A percentile compares a stretch with the other conserved stretches of the same genome.
Conservation (phyloP, 345 rosid species). For the Kandelia obovata region DNA sequence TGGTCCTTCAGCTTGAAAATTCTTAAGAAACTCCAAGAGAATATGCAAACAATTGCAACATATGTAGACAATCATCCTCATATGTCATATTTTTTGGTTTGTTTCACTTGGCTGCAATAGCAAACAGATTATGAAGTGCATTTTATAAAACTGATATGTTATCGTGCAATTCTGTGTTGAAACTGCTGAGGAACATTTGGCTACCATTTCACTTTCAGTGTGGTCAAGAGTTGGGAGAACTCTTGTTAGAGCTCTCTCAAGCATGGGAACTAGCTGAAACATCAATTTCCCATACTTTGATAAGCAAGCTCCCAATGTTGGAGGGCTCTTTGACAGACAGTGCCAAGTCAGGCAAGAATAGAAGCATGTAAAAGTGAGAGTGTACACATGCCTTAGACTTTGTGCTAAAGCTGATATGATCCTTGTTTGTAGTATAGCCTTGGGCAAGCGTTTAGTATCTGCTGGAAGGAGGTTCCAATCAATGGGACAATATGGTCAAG, state of each 20-base stretch:
- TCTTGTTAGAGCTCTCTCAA: constrained; percentile 60
- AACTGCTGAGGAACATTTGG: constrained; percentile 3
- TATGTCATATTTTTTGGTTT: no score
- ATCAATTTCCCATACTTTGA: constrained; percentile 57
- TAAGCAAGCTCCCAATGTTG: constrained; percentile 51
- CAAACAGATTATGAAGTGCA: neutral
- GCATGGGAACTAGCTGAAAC: constrained; percentile 85
- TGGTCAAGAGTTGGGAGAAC: constrained; percentile 75
- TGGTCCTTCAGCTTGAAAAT: neutral
- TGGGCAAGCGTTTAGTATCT: constrained; percentile 74
- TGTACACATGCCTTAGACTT: constrained; percentile 19
- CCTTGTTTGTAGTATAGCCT: constrained; percentile 50
- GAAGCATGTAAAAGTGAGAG: constrained; percentile 21
- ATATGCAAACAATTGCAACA: no score
- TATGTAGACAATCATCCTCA: no score
- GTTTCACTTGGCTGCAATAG: no score
- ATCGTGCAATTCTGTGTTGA: neutral
- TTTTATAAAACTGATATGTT: neutral
- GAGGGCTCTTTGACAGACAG: constrained; percentile 46
- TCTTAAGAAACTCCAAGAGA: neutral
- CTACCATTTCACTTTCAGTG: constrained; percentile 46
- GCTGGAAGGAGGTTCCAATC: constrained; percentile 84
- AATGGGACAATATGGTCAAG: constrained; percentile 93
- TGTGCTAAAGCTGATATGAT: constrained; percentile 24
- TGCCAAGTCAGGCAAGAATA: constrained; percentile 66